Conservation (phyloP, 1,284 basidiomycete genomes). For the Trichosporon ovoides region DNA sequence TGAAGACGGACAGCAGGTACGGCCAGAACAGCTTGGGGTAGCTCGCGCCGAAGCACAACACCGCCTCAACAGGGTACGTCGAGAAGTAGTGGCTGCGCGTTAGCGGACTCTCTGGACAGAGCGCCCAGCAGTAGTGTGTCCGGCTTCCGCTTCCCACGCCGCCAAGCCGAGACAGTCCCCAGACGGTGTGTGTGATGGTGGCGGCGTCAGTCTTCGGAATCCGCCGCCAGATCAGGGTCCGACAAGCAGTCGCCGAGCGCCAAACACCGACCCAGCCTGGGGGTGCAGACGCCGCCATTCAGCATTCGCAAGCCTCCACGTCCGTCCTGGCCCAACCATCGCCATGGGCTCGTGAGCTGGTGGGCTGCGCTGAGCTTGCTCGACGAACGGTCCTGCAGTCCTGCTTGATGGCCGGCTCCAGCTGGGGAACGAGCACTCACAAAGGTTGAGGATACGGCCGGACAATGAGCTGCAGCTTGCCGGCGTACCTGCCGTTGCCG, state of each 20-base stretch:
- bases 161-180: too few relatives aligned
- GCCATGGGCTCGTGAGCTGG: too few relatives aligned
- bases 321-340: too few relatives aligned
- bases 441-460: constrained; percentile 69
- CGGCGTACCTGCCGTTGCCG: constrained; percentile 63
- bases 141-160: too few relatives aligned
- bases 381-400: too few relatives aligned
- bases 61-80: constrained; percentile 73
- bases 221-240: background rate
- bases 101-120: background rate
- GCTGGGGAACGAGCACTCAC: constrained; percentile 40
- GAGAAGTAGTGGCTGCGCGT: constrained; percentile 62
- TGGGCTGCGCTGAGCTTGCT: too few relatives aligned
- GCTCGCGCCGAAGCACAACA: constrained; percentile 64
- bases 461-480: constrained; percentile 72
- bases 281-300: too few relatives aligned
- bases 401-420: too few relatives aligned
- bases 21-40: constrained; percentile 73
- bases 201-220: background rate
- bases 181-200: background rate
- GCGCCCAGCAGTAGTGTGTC: too few relatives aligned
- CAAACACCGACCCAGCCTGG: background rate
- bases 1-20: constrained; percentile 69
- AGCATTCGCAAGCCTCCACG: background rate
- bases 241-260: background rate